Base-by-base conservation (phyloP, 2,329 filamentous ascomycete genomes). In the Colletotrichum higginsianum region DNA sequence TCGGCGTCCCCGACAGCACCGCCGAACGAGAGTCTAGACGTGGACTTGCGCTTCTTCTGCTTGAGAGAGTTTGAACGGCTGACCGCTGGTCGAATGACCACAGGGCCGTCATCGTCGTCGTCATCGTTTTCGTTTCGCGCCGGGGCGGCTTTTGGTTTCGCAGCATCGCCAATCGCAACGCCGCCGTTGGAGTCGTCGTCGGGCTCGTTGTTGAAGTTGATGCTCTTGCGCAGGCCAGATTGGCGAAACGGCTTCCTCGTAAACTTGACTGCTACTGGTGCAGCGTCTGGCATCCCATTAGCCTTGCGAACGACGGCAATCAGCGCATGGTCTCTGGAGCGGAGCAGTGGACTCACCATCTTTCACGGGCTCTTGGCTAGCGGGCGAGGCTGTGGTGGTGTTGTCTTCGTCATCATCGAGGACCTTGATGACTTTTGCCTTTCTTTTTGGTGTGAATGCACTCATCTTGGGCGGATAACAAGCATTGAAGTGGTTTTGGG, bases 1-100 rank as follows among this genome's bases (percentile, higher is more conserved):
- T 86, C 85, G 12, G 87, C 87, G 21, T 70, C 87, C 86, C 38
- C 85, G 85, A 0, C 61, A 23, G 55, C 55, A 9, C 66, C 66
- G 0, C 92, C 94, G 79, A 98, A 97, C 0, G 94, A 97, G 26
- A 97, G 86, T 8, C 93, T 90, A 3, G 94, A 87, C 18, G 90
- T 76, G 3, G 84, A 80, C 2, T 85, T 90, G 4, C 92, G 92
- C 78, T 94, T 94, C 80, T 94, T 96, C 69, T 91, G 89, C 66
- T 86, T 89, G 9, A 83, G 76, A 1, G 88, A 88, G 15, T 82
- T 83, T 0, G 85, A 82, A 13, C 86, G 85, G 46, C 82, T 83
- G 2, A 86, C 72, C 0, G 80, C 78, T 1, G 89, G 87, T 1
- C 87, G 85, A 8, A 88, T 80, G 1, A 88, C 87, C 0, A 84